A percentile compares a stretch with the other conserved stretches of the same genome.
Conservation (phyloP, 805 yeast species). For the Isabelozyma rhagii region DNA sequence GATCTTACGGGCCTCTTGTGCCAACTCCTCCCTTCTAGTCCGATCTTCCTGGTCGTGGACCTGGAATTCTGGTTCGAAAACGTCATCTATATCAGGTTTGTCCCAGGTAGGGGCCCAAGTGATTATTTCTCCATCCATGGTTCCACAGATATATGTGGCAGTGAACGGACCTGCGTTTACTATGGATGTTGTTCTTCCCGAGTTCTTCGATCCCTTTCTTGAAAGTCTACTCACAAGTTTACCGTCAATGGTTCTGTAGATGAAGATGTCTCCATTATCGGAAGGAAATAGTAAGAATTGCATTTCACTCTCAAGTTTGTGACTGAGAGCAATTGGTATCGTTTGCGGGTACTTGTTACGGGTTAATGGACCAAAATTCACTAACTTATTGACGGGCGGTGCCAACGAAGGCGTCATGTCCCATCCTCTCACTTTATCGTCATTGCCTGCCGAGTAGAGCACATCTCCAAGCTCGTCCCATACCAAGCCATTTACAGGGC, state of each 20-base stretch:
- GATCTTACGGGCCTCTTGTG: conserved; percentile 1
- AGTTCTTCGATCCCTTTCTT: conserved; percentile 37
- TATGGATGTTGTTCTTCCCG: conserved; percentile 50
- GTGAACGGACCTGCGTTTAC: conserved; percentile 44
- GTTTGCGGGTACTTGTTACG: conserved; percentile 55
- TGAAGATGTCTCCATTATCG: conserved; percentile 67
- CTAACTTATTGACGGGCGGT: conserved; percentile 54
- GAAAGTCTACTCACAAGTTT: conserved; percentile 57
- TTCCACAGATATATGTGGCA: conserved; percentile 54
- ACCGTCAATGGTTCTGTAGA: conserved; percentile 60
- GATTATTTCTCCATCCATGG: conserved; percentile 63
- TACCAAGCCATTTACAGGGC: conserved; percentile 71
- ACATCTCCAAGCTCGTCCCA: conserved; percentile 70
- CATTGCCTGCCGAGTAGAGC: conserved; percentile 69
- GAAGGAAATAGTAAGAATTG: conserved; percentile 69
- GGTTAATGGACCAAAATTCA: conserved; percentile 76
- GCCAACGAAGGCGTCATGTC: conserved; percentile 41
- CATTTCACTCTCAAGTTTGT: conserved; percentile 48
- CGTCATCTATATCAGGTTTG: conserved; percentile 6
- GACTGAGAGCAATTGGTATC: conserved; percentile 52
- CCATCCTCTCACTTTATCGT: conserved; percentile 82
- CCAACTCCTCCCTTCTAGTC: neutral
- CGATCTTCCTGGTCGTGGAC: neutral
- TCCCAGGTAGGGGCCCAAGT: conserved; percentile 45
- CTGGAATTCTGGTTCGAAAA: neutral